Evolutionary conservation across 441 rosid genomes (phyloP).

Genomic region (Geranium incanum): DNA sequence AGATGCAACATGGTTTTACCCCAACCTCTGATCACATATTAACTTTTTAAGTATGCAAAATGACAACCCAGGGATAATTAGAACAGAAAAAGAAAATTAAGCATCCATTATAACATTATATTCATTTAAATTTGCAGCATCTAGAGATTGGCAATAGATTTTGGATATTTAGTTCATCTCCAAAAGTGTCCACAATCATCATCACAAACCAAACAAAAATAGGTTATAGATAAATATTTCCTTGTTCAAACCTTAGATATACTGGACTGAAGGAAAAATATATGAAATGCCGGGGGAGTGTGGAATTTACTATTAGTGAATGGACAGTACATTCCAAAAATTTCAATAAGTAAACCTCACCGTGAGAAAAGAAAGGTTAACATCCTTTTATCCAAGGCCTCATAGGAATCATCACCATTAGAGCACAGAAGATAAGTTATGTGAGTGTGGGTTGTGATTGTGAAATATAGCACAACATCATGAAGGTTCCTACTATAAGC

Average conservation of each 20-base stretch:
- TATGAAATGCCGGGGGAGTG: neutral
- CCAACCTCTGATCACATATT: neutral
- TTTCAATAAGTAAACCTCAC: neutral
- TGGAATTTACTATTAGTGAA: neutral
- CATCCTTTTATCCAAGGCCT: neutral
- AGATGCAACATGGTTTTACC: slow-evolving; percentile 1
- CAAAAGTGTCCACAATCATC: neutral
- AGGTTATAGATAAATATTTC: neutral
- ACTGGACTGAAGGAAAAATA: neutral
- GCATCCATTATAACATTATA: neutral
- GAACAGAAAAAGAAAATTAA: neutral
- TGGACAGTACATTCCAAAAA: neutral
- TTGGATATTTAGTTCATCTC: neutral
- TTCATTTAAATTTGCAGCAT: neutral
- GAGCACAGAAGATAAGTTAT: neutral
- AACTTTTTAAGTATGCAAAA: neutral
- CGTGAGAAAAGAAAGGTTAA: neutral
- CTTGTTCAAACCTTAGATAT: neutral
- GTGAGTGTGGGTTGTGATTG: neutral
- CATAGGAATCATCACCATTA: neutral
- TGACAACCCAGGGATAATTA: neutral
- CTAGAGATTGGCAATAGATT: neutral
- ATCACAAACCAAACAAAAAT: neutral
- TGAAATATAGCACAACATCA: neutral
- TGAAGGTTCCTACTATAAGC: neutral